Base-by-base conservation (phyloP, 2,329 filamentous ascomycete species). In the Xylaria sp. region DNA sequence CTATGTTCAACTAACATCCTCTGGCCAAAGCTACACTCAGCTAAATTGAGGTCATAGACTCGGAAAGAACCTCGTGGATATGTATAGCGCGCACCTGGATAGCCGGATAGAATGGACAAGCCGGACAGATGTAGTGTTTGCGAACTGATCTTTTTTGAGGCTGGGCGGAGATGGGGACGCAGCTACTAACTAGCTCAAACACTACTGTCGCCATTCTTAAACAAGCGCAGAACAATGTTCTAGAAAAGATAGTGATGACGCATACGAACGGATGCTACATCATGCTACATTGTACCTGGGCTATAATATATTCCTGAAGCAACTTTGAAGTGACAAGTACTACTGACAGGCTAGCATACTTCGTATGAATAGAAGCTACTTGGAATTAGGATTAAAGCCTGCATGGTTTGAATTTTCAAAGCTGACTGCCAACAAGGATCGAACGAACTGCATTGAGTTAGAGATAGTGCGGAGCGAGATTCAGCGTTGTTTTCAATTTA, bases 21-120 rank as follows among this genome's bases (percentile, higher is more conserved):
- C 48, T 20, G 36, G 58, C 43, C 25, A 39, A 39, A 56, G 58
- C 58, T 48, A 34, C 48, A 50, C 41, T 41, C 30, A 56, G 58
- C 58, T 48, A 34, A 56, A 50, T 48, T 41, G 43, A 23, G 43
- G 41, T 30, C 41, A 55, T 43, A 48, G 63, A 39, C 52, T 45
- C 32, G 41, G 41, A 34, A 20, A 58, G 41, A 58, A 62, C 43
- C 43, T 53, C 34, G 36, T 32, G 34, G 59, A 39, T 36, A 7
- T 25, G 28, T 18, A 52, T n/a, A 43, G 9, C 18, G 48, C 10
- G 46, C n/a, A 15, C 13, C 46, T 18, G 30, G 23, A 50, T n/a
- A n/a, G 15, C 15, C 25, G 46, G 25, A 53, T 12, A 32, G n/a
- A 53, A 20, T 8, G 23, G 20, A 28, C 18, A 39, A 25, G n/a